phyloP scores from a whole-genome alignment of 495 filamentous ascomycete species.

The Rhypophila decipiens region DNA sequence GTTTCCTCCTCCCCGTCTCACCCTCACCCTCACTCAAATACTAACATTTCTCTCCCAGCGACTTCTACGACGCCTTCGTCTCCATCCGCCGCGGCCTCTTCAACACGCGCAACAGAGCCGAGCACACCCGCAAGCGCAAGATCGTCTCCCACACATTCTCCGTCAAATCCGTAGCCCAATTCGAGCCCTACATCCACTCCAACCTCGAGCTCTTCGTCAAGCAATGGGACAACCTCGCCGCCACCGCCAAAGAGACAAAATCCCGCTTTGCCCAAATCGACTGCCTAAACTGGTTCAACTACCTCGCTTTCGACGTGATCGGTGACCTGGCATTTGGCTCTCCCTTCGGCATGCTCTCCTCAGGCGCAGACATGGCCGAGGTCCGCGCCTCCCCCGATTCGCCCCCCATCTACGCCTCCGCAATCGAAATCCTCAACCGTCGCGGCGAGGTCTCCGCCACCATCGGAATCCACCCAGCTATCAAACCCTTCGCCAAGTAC shows the following conservation, averaged over 20 bases:
- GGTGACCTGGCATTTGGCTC: constrained; percentile 61
- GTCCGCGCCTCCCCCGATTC: constrained; percentile 45
- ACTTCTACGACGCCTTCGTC: constrained; percentile 90
- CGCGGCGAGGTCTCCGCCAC: constrained; percentile 62
- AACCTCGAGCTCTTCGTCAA: constrained; percentile 71
- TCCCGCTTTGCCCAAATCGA: constrained; percentile 57
- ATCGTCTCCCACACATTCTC: constrained; percentile 83
- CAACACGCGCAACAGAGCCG: constrained; percentile 77
- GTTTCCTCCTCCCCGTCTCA: not conserved
- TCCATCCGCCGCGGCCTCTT: constrained; percentile 81
- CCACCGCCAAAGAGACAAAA: constrained; percentile 12
- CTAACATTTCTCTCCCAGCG: constrained; percentile 21
- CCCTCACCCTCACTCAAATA: not conserved
- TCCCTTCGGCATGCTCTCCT: constrained; percentile 55
- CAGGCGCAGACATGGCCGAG: constrained; percentile 53
- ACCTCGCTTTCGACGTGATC: constrained; percentile 88
- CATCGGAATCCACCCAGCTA: constrained; percentile 51
- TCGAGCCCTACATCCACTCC: constrained; percentile 81
- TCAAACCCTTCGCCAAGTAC: constrained; percentile 60
- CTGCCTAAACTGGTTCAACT: constrained; percentile 90
- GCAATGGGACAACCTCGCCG: constrained; percentile 59
- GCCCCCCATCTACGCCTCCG: constrained; percentile 52
- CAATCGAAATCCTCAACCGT: constrained; percentile 66
- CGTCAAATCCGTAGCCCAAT: constrained; percentile 72
- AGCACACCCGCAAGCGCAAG: constrained; percentile 89